phyloP scores from a whole-genome alignment of 2,329 filamentous ascomycete species.

The Paracoccidioides brasiliensis region DNA sequence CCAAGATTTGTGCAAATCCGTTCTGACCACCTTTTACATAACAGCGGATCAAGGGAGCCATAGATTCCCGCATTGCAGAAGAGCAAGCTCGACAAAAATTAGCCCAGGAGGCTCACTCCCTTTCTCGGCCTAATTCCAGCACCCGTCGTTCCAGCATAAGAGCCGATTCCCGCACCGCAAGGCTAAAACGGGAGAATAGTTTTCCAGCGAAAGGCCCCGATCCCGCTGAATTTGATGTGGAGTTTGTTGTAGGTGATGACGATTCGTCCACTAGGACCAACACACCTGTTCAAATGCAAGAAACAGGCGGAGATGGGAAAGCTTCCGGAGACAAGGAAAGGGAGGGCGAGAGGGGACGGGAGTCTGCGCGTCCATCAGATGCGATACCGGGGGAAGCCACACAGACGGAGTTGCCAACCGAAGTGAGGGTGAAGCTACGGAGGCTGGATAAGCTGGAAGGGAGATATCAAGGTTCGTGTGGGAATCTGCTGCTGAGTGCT shows the following conservation, averaged over 20 bases:
- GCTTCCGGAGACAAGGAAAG: constrained; percentile 13
- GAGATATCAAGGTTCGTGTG: constrained; percentile 60
- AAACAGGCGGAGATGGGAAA: constrained; percentile 24
- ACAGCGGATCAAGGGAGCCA: constrained; percentile 69
- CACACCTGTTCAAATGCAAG: constrained; percentile 40
- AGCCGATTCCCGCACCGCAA: constrained; percentile 15
- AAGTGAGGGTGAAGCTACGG: constrained; percentile 61
- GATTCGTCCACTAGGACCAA: constrained; percentile 51
- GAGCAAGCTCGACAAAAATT: constrained; percentile 70
- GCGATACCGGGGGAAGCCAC: constrained; percentile 6
- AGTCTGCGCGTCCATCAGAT: constrained; percentile 1
- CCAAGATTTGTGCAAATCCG: background rate
- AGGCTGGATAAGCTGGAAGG: constrained; percentile 83
- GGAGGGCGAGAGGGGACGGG: constrained; percentile 12
- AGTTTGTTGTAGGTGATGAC: constrained; percentile 76
- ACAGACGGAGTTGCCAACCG: constrained; percentile 51
- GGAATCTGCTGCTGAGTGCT: no score
- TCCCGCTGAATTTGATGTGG: constrained; percentile 74
- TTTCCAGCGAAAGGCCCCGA: constrained; percentile 51
- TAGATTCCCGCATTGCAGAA: constrained; percentile 78
- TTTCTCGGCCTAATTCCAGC: constrained; percentile 34
- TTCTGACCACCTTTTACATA: background rate
- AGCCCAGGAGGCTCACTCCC: constrained; percentile 24
- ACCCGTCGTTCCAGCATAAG: constrained; percentile 12
- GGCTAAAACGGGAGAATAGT: constrained; percentile 24